Evolutionary conservation across 2,329 filamentous ascomycete species (phyloP), one percentile per base, ranked within the genome.

Genomic region (Alternaria dauci): DNA sequence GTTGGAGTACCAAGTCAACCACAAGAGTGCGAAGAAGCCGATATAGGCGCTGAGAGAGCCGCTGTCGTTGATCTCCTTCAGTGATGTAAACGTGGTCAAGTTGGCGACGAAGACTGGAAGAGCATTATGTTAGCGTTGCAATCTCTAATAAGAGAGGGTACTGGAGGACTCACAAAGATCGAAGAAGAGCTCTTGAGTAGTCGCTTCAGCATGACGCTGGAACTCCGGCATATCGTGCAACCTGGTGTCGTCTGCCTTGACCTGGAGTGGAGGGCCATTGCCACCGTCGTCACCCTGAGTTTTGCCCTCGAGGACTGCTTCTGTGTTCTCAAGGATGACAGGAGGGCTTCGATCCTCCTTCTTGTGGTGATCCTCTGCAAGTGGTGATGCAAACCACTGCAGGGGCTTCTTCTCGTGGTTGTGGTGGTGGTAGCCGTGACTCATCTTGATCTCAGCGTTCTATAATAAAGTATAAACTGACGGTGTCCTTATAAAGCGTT

Each of bases 1-100:
- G 25, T 87, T 85, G 60, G 88, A 81, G 36, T 89, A 83, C 89
- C 89, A 91, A n/a, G 86, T 89, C 59, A 89, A 85, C 88, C 88
- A 91, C 6, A 90, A 79, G 18, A 90, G 80, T 23, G 84, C 76
- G 69, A 88, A 82, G 72, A 85, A 86, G 42, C 85, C 79, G 53
- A 86, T 78, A 69, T 87, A 84, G 36, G 82, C 68, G 34, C 69
- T 70, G 2, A 82, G 63, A 5, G 59, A 71, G 74, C 67, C 65
- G 78, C 77, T 73, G 63, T 85, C 82, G 66, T 85, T 86, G 63
- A 88, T 86, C 42, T 86, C 83, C 64, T 86, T 83, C 5, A 81
- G 79, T 8, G 79, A 79, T 4, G 85, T 86, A 67, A 90, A 90
- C 12, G 88, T 87, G 5, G 86, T 87, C 55, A 90, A 80, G 67